Evolutionary conservation across 2,329 filamentous ascomycete genomes (phyloP).

Genomic region (Phaeosphaeriaceae sp.): DNA sequence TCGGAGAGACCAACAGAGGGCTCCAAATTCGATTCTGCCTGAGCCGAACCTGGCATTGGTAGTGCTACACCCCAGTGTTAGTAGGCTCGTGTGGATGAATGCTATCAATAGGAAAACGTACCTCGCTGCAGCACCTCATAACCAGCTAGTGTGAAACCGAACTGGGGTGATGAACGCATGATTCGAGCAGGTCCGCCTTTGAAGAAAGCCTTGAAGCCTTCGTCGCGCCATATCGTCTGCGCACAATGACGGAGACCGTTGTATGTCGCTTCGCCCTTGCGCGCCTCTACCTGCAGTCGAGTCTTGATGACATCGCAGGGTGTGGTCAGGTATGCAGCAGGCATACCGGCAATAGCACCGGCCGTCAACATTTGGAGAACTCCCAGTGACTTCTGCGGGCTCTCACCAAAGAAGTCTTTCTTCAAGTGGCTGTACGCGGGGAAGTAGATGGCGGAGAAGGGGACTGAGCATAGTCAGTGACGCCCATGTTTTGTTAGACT

Average conservation of each 20-base stretch:
- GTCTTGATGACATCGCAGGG: slow-evolving; percentile 99
- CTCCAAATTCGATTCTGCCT: slow-evolving; percentile 61
- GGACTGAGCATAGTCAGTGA: slow-evolving; percentile 60
- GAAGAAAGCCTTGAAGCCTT: slow-evolving; percentile 97
- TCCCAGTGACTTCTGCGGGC: slow-evolving; percentile 83
- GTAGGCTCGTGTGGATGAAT: not conserved
- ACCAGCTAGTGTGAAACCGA: slow-evolving; percentile 94
- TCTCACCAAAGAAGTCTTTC: slow-evolving; percentile 91
- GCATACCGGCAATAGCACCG: slow-evolving; percentile 77
- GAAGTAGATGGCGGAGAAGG: slow-evolving; percentile 99
- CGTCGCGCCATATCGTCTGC: slow-evolving; percentile 81
- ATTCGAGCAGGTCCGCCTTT: slow-evolving; percentile 97
- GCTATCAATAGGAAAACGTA: slow-evolving; percentile 6
- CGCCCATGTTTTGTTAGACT: not conserved
- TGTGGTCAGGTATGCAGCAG: slow-evolving; percentile 82
- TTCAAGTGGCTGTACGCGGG: slow-evolving; percentile 95
- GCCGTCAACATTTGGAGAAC: slow-evolving; percentile 90
- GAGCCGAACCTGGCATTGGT: slow-evolving; percentile 75
- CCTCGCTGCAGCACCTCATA: slow-evolving; percentile 87
- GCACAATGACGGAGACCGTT: slow-evolving; percentile 87
- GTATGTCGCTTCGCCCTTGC: slow-evolving; percentile 92
- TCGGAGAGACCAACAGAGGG: slow-evolving; percentile 69
- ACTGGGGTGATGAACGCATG: slow-evolving; percentile 92
- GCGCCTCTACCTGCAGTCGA: slow-evolving; percentile 92
- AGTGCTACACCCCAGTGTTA: slow-evolving; percentile 55